Evolutionary conservation across 495 filamentous ascomycete species (phyloP), one percentile per base, ranked within the genome.

Genomic region (Neurospora sp.): DNA sequence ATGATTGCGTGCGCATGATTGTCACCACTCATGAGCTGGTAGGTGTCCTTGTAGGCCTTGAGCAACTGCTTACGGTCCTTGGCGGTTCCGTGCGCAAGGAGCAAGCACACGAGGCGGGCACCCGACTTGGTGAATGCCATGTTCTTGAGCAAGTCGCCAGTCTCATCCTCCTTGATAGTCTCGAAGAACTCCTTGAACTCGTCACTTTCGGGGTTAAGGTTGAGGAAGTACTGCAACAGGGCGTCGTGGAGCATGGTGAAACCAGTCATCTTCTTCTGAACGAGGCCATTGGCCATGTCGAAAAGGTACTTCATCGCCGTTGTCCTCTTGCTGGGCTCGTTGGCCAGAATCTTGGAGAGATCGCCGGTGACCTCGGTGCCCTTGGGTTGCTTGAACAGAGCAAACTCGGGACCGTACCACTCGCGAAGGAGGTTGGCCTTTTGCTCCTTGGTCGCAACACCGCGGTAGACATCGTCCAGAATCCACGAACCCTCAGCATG

Each of bases 201-300:
- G 48, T 90, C 88, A 76, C 89, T 92, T 24, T 90, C 93, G 15
- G 89, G 85, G 70, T 90, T 91, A 66, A 90, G 88, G 78, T 92
- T 94, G 69, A 93, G 86, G 83, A 94, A 96, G 80, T 98, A 98
- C 79, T 99, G 94, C 69, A 98, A 88, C 95, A 98, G 97, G 28
- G 96, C 96, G 75, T 96, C 95, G 81, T 99, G 96, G 6, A 98
- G 87, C 85, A 98, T 94, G 1, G 94, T 97, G 82, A 98, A 99
- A 8, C 92, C 94, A 17, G 94, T 95, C 76, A 93, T 89, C 83
- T 96, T 94, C 87, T 99, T 99, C 84, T 98, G 94, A 71, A 98
- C 86, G 31, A 98, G 88, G 72, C 90, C 88, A 80, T 97, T 97
- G 83, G 94, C 93, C 77, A 97, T 85, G 74, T 94, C 92, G 74